Evolutionary conservation across 345 rosid species (phyloP).

Genomic region (Pseudoturritis turrita): DNA sequence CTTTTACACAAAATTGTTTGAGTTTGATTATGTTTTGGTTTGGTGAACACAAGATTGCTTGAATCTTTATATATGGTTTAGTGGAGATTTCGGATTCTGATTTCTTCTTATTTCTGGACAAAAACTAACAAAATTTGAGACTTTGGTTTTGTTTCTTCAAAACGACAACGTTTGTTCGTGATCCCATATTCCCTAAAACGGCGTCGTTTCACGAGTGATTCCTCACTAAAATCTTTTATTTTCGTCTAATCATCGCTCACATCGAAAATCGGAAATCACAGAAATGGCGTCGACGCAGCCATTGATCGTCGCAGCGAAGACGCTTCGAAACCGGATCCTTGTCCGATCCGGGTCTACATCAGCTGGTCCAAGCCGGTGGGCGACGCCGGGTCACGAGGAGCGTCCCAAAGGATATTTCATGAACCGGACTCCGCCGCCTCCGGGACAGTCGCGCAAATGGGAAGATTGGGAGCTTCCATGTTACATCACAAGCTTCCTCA

Average conservation of each 20-base stretch:
- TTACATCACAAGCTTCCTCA: constrained; percentile 90
- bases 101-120: neutral
- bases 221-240: neutral
- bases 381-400: constrained; percentile 78
- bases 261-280: constrained; percentile 5
- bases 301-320: constrained; percentile 31
- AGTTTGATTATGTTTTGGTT: neutral
- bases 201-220: neutral
- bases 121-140: too few species aligned
- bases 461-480: constrained; percentile 99
- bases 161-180: neutral
- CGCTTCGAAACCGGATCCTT: constrained; percentile 61
- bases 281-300: constrained; percentile 28
- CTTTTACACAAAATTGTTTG: constrained; percentile 25
- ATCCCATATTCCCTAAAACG: neutral
- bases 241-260: neutral
- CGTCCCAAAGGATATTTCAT: constrained; percentile 83
- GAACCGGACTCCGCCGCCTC: constrained; percentile 62
- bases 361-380: constrained; percentile 70
- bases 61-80: neutral
- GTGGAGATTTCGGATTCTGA: neutral
- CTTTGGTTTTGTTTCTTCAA: neutral
- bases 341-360: constrained; percentile 45
- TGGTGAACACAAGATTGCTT: constrained; percentile 3
- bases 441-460: constrained; percentile 85